Conservation (phyloP, 2,329 filamentous ascomycete genomes). For the Aspergillus latus region DNA sequence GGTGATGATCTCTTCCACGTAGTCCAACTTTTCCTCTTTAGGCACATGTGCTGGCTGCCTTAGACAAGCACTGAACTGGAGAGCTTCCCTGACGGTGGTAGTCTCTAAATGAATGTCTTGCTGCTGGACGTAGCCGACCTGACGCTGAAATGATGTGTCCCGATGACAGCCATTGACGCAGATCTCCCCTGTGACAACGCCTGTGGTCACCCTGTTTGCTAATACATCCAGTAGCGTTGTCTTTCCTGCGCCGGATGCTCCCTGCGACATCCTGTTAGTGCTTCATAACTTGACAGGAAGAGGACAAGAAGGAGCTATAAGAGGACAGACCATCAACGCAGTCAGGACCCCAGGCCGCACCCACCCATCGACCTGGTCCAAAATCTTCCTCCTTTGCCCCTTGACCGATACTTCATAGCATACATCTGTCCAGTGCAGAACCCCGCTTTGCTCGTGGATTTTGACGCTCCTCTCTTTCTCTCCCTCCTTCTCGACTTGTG, state of each 20-base stretch:
- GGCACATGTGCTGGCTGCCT: conserved; percentile 77
- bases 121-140: conserved; percentile 89
- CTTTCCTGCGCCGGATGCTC: conserved; percentile 87
- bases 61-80: conserved; percentile 81
- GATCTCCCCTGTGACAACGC: conserved; percentile 85
- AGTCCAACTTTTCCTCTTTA: conserved; percentile 74
- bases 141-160: conserved; percentile 82
- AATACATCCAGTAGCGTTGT: conserved; percentile 86
- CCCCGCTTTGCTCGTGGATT: conserved; percentile 67
- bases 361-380: conserved; percentile 88
- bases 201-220: conserved; percentile 82
- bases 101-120: conserved; percentile 86
- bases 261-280: conserved; percentile 40
- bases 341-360: conserved; percentile 90
- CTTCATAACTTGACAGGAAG: background rate
- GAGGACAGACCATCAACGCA: conserved; percentile 68
- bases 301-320: background rate
- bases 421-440: conserved; percentile 84
- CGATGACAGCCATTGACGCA: conserved; percentile 71
- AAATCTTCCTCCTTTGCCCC: conserved; percentile 68
- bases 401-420: conserved; percentile 84
- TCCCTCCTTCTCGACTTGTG: background rate
- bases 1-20: conserved; percentile 87
- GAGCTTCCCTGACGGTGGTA: conserved; percentile 81
- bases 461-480: conserved; percentile 21